Evolutionary conservation across 148 eudicot species (phyloP).

Genomic region (Chenopodium suecicum): DNA sequence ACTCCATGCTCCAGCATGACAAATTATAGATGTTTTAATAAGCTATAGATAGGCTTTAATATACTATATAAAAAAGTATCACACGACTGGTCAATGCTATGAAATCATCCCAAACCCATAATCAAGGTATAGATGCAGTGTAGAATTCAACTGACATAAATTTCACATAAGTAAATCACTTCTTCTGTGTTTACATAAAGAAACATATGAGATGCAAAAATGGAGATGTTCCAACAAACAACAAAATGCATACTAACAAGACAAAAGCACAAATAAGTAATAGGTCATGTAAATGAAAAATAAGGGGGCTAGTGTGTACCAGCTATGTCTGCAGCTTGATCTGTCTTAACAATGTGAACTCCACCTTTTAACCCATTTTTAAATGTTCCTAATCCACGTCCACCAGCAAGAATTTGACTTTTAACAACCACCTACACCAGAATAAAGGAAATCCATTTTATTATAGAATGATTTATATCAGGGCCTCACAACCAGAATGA

Average conservation of each 20-base stretch:
- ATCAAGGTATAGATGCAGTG: not conserved
- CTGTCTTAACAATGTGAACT: constrained; percentile 85
- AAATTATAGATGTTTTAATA: not conserved
- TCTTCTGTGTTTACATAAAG: not conserved
- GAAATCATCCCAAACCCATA: not conserved
- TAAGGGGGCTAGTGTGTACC: constrained; percentile 40
- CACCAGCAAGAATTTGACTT: constrained; percentile 98
- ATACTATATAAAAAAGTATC: not conserved
- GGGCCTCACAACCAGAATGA: not conserved
- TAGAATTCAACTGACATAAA: not conserved
- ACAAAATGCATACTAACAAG: not conserved
- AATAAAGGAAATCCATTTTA: not conserved
- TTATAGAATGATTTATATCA: not conserved
- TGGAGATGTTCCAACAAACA: no score
- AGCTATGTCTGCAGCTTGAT: constrained; percentile 69
- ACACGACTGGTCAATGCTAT: not conserved
- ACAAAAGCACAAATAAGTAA: not conserved
- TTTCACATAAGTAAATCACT: not conserved
- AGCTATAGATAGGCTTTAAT: not conserved
- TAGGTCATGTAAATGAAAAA: not conserved
- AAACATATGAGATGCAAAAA: not conserved
- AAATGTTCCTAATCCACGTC: constrained; percentile 92
- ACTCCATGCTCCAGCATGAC: not conserved
- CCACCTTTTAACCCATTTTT: constrained; percentile 90
- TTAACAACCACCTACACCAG: constrained; percentile 84